phyloP scores from a whole-genome alignment of 495 filamentous ascomycete species.

The Jackrogersella multiformis region DNA sequence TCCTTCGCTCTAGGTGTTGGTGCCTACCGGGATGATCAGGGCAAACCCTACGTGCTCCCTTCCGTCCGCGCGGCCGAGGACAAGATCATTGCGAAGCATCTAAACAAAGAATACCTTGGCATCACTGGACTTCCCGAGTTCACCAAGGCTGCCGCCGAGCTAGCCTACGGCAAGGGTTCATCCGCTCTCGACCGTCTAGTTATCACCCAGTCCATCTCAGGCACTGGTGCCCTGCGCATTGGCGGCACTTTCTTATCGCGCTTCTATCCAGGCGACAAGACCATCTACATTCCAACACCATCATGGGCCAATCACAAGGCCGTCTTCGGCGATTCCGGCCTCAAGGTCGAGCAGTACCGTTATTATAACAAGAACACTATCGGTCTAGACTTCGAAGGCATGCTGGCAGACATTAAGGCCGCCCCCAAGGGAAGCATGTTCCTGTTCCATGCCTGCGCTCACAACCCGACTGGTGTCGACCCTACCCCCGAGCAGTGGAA shows the following conservation, averaged over 20 bases:
- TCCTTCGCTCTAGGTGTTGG: conserved; percentile 66
- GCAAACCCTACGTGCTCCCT: conserved; percentile 96
- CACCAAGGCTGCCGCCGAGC: conserved; percentile 86
- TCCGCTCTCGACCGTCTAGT: conserved; percentile 80
- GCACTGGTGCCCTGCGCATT: conserved; percentile 93
- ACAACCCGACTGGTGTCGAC: conserved; percentile 98
- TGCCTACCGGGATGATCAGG: conserved; percentile 91
- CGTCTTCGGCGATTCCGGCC: conserved; percentile 91
- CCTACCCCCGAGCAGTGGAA: conserved; percentile 93
- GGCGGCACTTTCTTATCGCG: conserved; percentile 91
- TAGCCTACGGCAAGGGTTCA: conserved; percentile 88
- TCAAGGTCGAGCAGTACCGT: conserved; percentile 91
- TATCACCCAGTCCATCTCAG: conserved; percentile 98
- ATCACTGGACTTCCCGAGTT: conserved; percentile 96
- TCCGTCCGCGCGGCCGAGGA: conserved; percentile 91
- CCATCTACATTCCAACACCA: conserved; percentile 92
- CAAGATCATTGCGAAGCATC: conserved; percentile 74
- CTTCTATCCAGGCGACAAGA: conserved; percentile 89
- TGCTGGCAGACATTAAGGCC: conserved; percentile 89
- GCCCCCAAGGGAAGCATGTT: conserved; percentile 88
- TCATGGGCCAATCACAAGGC: conserved; percentile 99
- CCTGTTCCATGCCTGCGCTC: conserved; percentile 95
- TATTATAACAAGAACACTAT: conserved; percentile 99
- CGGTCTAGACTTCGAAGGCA: conserved; percentile 94
- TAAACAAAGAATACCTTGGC: conserved; percentile 98